These are phyloP conservation scores for Micractinium sp. DNA, from an alignment of 139 green algal species.

Conservation along the genomic window DNA sequence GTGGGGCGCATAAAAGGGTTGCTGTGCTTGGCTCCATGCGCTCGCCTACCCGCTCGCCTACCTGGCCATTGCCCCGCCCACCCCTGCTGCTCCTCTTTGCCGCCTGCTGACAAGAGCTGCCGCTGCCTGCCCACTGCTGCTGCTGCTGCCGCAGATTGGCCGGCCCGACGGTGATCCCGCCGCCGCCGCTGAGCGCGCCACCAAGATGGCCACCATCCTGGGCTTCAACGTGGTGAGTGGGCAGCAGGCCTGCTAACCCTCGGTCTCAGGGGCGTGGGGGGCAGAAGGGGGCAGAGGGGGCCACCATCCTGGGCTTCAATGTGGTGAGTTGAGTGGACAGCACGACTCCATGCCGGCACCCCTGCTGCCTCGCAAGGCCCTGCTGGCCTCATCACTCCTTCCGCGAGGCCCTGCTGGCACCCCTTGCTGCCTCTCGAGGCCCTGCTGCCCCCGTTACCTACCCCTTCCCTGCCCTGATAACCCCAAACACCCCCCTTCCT, in stretches of 20 bases:
- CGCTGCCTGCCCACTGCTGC: no score
- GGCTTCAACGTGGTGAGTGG: conserved; percentile 78
- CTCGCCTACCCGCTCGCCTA: neutral
- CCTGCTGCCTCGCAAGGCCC: no score
- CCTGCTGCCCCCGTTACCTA: neutral
- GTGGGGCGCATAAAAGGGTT: neutral
- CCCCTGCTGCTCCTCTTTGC: no score
- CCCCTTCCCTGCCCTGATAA: neutral
- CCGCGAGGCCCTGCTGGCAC: no score
- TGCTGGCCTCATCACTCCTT: no score
- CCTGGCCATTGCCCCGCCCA: no score
- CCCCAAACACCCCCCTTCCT: neutral
- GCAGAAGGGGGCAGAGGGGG: conserved; percentile 33
- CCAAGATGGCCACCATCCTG: conserved; percentile 95
- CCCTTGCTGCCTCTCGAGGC: no score
- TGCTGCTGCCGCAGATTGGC: neutral
- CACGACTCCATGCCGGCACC: no score
- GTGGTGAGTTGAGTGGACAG: conserved; percentile 48
- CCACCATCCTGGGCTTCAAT: conserved; percentile 91
- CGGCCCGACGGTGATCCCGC: conserved; percentile 51
- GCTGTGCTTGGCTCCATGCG: neutral
- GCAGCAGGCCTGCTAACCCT: neutral
- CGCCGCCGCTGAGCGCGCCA: conserved; percentile 86
- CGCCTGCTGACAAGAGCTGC: no score
- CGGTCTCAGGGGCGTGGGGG: neutral